Conservation (phyloP, 805 yeast genomes). For the Zygotorulaspora danielsina region DNA sequence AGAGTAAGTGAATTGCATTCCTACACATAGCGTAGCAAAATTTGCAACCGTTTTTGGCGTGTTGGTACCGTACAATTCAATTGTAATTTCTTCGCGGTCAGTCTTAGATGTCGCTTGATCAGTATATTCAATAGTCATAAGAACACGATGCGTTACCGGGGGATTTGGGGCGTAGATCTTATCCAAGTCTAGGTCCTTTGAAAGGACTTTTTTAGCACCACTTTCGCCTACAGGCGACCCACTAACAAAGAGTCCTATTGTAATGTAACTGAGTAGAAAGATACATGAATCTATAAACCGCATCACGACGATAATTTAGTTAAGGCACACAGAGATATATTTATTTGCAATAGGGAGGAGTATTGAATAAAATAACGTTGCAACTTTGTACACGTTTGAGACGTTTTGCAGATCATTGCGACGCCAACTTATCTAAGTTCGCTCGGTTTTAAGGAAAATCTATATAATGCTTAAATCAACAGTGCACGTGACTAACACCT, state of each 20-base stretch:
- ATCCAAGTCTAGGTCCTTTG: conserved; percentile 12
- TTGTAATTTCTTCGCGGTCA: conserved; percentile 36
- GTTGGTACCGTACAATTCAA: conserved; percentile 63
- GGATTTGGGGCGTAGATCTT: conserved; percentile 34
- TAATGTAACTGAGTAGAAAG: not conserved
- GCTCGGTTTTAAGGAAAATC: no score
- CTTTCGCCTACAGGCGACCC: not conserved
- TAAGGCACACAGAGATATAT: no score
- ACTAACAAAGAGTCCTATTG: not conserved
- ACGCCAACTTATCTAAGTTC: no score
- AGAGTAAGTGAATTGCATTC: conserved; percentile 36
- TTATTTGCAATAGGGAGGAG: no score
- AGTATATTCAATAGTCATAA: conserved; percentile 27
- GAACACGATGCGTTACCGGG: conserved; percentile 29
- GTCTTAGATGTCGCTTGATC: conserved; percentile 18
- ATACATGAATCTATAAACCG: not conserved
- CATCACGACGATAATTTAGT: no score
- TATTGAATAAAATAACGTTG: no score
- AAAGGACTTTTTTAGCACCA: conserved; percentile 5
- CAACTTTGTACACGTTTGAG: no score
- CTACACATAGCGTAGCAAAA: conserved; percentile 48
- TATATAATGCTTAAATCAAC: no score
- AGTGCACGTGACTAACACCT: no score
- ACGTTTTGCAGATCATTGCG: no score
- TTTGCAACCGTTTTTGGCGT: conserved; percentile 62